Base-by-base conservation (phyloP, 805 yeast species). In the Lipomyces yamadae region DNA sequence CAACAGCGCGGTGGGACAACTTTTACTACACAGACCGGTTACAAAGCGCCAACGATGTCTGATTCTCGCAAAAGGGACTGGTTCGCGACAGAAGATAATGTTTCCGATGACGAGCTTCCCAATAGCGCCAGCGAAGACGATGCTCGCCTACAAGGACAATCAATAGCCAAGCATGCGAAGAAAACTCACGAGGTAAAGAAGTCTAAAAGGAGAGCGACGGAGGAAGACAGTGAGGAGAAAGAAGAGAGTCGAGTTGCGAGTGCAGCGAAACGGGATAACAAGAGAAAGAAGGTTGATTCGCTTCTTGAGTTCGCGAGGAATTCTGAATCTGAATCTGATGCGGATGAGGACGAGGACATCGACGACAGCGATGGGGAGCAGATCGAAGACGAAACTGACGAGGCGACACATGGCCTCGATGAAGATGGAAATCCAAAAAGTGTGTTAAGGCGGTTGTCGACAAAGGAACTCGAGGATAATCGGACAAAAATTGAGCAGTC, bases 401-500 rank as follows among this genome's bases (percentile, higher is more conserved):
- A 69, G 4, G 73, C 70, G 4, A 73, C 70, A 7, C 74, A 69
- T 1, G 70, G 64, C 11, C 76, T 69, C n/a, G 75, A 64, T 4
- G 64, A 59, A 45, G 70, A 63, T 11, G 72, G 66, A 15, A 70
- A 73, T 72, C 72, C 39, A 70, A 69, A 5, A 56, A 68, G 33
- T 24, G 65, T 58, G 15, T 50, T 65, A 8, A 60, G 60, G 32
- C 63, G 50, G 34, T 35, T 70, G 13, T 59, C 78, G 7, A 69
- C 73, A 53, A 80, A 79, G 54, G 74, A 81, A 72, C 66, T 74
- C 60, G 74, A 76, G 57, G 73, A 78, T 66, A 70, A 77, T 32
- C 78, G 78, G 35, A 79, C 79, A 58, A 83, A 85, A 70, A 79
- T 88, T 52, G 86, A 88, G 64, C 87, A 85, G 72, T 88, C 97